These are phyloP conservation scores for Backusella sp. DNA, from an alignment of 192 early-diverging fungal genomes.

Conservation along the genomic window DNA sequence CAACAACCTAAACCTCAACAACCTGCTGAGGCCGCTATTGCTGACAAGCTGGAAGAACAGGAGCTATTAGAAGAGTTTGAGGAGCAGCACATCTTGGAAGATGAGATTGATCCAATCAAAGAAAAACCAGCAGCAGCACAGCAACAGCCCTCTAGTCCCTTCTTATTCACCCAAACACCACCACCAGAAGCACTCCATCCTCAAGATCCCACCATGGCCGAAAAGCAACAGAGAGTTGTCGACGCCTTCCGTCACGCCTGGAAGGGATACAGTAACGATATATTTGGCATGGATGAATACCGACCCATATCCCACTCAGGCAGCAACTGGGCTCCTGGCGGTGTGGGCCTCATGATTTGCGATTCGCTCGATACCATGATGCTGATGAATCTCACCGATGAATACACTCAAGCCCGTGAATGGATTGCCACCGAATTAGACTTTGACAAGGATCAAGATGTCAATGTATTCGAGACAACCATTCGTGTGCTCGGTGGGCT, in stretches of 20 bases:
- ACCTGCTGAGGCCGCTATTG: neutral
- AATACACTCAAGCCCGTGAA: constrained; percentile 67
- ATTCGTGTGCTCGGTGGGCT: constrained; percentile 86
- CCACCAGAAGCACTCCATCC: constrained; percentile 10
- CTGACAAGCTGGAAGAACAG: neutral
- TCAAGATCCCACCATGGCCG: constrained; percentile 38
- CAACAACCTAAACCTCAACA: neutral
- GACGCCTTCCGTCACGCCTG: constrained; percentile 77
- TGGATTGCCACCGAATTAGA: constrained; percentile 61
- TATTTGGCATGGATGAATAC: constrained; percentile 87
- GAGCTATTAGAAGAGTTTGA: neutral
- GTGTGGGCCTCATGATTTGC: constrained; percentile 78
- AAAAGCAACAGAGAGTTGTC: constrained; percentile 57
- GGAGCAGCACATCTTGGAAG: constrained; percentile 3
- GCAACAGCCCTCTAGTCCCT: neutral
- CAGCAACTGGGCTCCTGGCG: constrained; percentile 63
- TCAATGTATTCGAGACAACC: constrained; percentile 84
- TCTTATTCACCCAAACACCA: constrained; percentile 21
- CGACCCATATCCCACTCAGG: constrained; percentile 68
- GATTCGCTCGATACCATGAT: constrained; percentile 85
- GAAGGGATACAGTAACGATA: constrained; percentile 74
- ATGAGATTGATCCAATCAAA: neutral
- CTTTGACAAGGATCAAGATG: constrained; percentile 66
- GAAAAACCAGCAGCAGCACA: neutral
- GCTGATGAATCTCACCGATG: constrained; percentile 72